Percentiles rank a stretch among this genome's conserved stretches.
These are phyloP conservation scores for Boletus rufocinnamomeus DNA, from an alignment of 768 basidiomycete species.

Conservation along the genomic window DNA sequence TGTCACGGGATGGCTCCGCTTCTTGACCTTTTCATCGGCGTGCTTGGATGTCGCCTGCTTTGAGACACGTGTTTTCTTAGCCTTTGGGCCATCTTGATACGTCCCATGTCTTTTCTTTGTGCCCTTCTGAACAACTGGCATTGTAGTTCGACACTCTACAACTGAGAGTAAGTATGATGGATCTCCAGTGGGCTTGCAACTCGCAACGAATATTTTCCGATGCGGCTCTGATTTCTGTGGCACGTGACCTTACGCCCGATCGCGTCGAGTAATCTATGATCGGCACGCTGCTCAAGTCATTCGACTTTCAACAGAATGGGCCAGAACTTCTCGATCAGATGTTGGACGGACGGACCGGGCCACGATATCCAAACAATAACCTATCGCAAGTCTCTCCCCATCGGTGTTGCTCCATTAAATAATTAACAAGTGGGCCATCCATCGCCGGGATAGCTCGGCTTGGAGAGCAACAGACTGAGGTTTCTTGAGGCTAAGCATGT, in stretches of 20 bases:
- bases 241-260: conserved; percentile 22
- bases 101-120: conserved; percentile 53
- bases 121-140: conserved; percentile 45
- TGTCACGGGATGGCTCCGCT: conserved; percentile 66
- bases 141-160: conserved; percentile 21
- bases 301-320: not conserved
- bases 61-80: conserved; percentile 56
- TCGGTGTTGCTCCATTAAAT: too few species aligned
- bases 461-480: conserved; percentile 78
- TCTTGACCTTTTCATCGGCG: conserved; percentile 43
- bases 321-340: not conserved
- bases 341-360: not conserved
- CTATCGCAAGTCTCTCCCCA: not conserved
- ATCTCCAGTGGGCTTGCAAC: too few species aligned
- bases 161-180: not conserved
- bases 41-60: conserved; percentile 27
- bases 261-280: not conserved
- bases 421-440: too few species aligned
- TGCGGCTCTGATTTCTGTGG: conserved; percentile 1
- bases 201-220: not conserved
- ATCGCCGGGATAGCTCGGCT: conserved; percentile 68
- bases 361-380: not conserved
- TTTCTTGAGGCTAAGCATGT: not conserved
- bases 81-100: conserved; percentile 47
- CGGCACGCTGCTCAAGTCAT: not conserved